Conservation (phyloP, 140 eudicot species). For the Senecio squalidus region DNA sequence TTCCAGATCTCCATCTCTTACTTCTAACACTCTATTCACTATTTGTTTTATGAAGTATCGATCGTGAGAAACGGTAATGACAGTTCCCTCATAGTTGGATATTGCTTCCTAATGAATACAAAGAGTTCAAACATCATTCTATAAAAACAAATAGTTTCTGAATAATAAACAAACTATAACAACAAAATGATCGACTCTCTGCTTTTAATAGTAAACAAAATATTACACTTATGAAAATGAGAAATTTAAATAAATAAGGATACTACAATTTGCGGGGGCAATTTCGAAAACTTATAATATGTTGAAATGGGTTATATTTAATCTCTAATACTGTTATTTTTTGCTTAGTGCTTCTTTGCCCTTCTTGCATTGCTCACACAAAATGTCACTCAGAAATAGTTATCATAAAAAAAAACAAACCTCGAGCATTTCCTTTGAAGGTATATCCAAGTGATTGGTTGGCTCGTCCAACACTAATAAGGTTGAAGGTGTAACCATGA, state of each 20-base stretch:
- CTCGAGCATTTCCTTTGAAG: constrained; percentile 99
- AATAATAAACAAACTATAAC: background rate
- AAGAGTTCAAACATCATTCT: constrained; percentile 5
- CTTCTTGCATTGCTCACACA: no score
- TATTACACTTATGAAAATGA: background rate
- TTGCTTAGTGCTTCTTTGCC: no score
- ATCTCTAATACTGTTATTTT: no score
- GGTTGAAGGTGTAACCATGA: constrained; percentile 96
- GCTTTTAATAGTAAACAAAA: background rate
- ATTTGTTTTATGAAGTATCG: constrained; percentile 47
- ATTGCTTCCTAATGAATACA: constrained; percentile 71
- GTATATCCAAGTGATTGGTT: constrained; percentile 96
- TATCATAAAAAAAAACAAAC: constrained; percentile 32
- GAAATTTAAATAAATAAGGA: background rate
- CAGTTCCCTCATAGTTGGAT: constrained; percentile 79
- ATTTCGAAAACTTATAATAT: constrained; percentile 2
- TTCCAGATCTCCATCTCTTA: constrained; percentile 72
- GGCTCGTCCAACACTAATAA: constrained; percentile 90
- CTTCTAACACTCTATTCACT: constrained; percentile 91
- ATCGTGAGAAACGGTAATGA: constrained; percentile 89
- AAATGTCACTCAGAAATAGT: background rate
- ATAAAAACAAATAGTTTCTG: background rate
- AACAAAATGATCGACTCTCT: background rate
- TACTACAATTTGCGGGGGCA: background rate
- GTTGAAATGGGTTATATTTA: no score